These are phyloP conservation scores for Backusella sp. DNA, from an alignment of 192 early-diverging fungal genomes.

Conservation along the genomic window DNA sequence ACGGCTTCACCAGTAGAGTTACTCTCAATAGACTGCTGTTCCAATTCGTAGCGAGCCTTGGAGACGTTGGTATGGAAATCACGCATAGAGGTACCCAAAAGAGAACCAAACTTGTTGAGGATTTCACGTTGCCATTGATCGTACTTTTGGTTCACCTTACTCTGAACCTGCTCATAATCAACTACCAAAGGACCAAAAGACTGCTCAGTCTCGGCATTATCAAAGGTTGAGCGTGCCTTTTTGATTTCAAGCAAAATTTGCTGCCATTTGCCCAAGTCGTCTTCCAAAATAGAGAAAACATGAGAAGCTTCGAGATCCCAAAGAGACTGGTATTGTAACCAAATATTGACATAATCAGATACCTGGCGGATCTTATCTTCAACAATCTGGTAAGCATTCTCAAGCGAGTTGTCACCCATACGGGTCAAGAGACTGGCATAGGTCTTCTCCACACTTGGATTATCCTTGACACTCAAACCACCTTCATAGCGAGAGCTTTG, in stretches of 20 bases:
- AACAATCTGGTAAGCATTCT: slow-evolving; percentile 80
- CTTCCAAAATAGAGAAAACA: slow-evolving; percentile 80
- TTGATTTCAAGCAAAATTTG: slow-evolving; percentile 93
- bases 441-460: slow-evolving; percentile 51
- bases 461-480: slow-evolving; percentile 60
- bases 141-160: slow-evolving; percentile 97
- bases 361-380: slow-evolving; percentile 78
- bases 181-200: slow-evolving; percentile 84
- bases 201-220: slow-evolving; percentile 90
- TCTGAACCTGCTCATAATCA: slow-evolving; percentile 98
- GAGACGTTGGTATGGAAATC: slow-evolving; percentile 74
- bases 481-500: slow-evolving; percentile 92
- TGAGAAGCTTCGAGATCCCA: slow-evolving; percentile 95
- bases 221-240: slow-evolving; percentile 91
- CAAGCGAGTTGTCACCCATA: slow-evolving; percentile 65
- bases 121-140: slow-evolving; percentile 98
- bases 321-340: slow-evolving; percentile 97
- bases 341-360: slow-evolving; percentile 83
- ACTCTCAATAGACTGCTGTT: slow-evolving; percentile 83
- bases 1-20: slow-evolving; percentile 90
- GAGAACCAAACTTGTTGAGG: slow-evolving; percentile 84
- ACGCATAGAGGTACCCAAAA: slow-evolving; percentile 79
- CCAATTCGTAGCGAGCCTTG: slow-evolving; percentile 80
- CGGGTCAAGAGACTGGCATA: slow-evolving; percentile 73
- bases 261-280: slow-evolving; percentile 91